Percentiles rank a stretch among this genome's conserved stretches.
phyloP scores from a whole-genome alignment of 2,329 filamentous ascomycete genomes.

The Rhexocercosporidium sp. region DNA sequence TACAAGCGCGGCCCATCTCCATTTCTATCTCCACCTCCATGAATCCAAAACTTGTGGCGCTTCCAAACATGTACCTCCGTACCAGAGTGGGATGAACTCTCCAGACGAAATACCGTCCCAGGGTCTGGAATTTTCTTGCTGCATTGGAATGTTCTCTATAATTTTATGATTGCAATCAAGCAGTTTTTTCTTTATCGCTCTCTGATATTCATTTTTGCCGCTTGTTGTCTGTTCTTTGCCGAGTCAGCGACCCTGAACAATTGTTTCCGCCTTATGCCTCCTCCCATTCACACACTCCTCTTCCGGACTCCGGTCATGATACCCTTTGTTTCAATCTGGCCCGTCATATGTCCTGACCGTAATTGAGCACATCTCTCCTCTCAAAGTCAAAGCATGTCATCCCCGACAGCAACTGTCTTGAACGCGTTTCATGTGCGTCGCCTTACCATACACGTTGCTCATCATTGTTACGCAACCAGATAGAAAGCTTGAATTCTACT shows the following conservation, averaged over 20 bases:
- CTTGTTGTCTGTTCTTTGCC: neutral
- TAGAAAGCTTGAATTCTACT: neutral
- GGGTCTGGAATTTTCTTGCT: neutral
- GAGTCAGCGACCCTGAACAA: neutral
- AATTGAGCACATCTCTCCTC: neutral
- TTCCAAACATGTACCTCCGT: neutral
- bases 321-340: neutral
- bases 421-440: conserved; percentile 21
- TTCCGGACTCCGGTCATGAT: neutral
- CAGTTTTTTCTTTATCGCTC: neutral
- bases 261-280: neutral
- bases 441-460: neutral
- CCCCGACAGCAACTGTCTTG: conserved; percentile 23
- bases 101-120: neutral
- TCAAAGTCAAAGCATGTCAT: conserved; percentile 20
- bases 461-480: conserved; percentile 1
- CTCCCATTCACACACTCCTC: neutral
- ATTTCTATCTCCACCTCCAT: neutral
- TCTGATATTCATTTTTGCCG: neutral
- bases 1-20: neutral
- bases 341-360: neutral
- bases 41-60: conserved; percentile 1
- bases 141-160: neutral
- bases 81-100: neutral
- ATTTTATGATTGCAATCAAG: neutral